Evolutionary conservation across 2,329 filamentous ascomycete species (phyloP).

Genomic region (Alternaria metachromatica): DNA sequence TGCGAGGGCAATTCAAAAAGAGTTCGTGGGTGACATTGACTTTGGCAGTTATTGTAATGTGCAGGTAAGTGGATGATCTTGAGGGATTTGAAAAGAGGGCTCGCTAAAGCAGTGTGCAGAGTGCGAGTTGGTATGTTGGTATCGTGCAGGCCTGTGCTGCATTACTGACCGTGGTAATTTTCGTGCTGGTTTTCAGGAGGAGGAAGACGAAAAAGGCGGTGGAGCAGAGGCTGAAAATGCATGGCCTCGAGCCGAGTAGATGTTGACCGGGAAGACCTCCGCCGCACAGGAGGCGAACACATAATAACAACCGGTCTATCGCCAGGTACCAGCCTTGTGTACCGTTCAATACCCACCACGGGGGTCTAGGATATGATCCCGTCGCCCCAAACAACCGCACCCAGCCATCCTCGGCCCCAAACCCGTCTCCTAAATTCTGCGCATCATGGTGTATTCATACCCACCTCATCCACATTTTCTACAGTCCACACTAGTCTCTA

Average conservation of each 20-base stretch:
- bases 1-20: constrained; percentile 46
- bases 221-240: neutral
- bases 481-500: neutral
- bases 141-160: constrained; percentile 42
- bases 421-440: neutral
- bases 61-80: constrained; percentile 33
- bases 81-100: neutral
- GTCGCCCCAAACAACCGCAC: neutral
- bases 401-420: neutral
- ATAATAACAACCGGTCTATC: neutral
- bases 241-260: neutral
- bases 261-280: neutral
- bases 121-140: constrained; percentile 45
- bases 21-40: constrained; percentile 45
- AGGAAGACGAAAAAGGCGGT: constrained; percentile 38
- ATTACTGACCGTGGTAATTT: constrained; percentile 39
- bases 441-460: neutral
- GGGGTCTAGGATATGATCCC: neutral
- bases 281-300: neutral
- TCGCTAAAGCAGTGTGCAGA: constrained; percentile 26
- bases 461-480: neutral
- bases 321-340: neutral
- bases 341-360: neutral
- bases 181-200: constrained; percentile 38
- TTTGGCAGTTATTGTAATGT: constrained; percentile 47